Evolutionary conservation across 1,284 basidiomycete species (phyloP).

Genomic region (Sanghuangporus weigelae): DNA sequence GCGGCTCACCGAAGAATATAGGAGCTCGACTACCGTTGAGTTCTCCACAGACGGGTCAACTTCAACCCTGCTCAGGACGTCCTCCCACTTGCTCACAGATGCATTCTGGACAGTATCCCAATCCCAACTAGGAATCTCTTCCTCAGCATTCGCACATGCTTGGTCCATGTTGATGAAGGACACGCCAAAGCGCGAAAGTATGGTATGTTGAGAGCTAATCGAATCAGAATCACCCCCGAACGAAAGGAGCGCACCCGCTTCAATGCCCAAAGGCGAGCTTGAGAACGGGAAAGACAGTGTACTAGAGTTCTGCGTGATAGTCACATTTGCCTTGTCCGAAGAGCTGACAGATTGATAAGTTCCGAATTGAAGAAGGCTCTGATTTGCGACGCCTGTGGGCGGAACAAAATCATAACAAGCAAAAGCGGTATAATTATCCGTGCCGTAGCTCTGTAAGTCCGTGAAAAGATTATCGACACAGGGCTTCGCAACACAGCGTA

Average conservation of each 20-base stretch:
- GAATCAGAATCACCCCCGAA: slow-evolving; percentile 23
- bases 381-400: slow-evolving; percentile 20
- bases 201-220: slow-evolving; percentile 21
- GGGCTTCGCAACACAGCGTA: slow-evolving; percentile 16
- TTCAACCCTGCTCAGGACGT: slow-evolving; percentile 34
- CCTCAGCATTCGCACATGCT: slow-evolving; percentile 43
- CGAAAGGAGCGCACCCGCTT: slow-evolving; percentile 39
- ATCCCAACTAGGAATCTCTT: slow-evolving; percentile 41
- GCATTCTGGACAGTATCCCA: slow-evolving; percentile 36
- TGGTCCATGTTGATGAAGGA: slow-evolving; percentile 38
- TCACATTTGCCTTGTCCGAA: slow-evolving; percentile 31
- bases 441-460: slow-evolving; percentile 38
- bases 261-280: slow-evolving; percentile 30
- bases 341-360: slow-evolving; percentile 36
- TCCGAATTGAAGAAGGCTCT: slow-evolving; percentile 29
- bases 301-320: slow-evolving; percentile 29
- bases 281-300: slow-evolving; percentile 34
- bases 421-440: slow-evolving; percentile 42
- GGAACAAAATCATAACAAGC: slow-evolving; percentile 43
- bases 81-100: slow-evolving; percentile 38
- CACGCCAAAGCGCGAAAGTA: slow-evolving; percentile 40
- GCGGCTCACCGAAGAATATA: slow-evolving; percentile 39
- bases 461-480: background rate
- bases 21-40: slow-evolving; percentile 36
- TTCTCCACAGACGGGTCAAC: slow-evolving; percentile 35